Base-by-base conservation (phyloP, 805 yeast genomes). In the Kodamaea hsintzibuensis region DNA sequence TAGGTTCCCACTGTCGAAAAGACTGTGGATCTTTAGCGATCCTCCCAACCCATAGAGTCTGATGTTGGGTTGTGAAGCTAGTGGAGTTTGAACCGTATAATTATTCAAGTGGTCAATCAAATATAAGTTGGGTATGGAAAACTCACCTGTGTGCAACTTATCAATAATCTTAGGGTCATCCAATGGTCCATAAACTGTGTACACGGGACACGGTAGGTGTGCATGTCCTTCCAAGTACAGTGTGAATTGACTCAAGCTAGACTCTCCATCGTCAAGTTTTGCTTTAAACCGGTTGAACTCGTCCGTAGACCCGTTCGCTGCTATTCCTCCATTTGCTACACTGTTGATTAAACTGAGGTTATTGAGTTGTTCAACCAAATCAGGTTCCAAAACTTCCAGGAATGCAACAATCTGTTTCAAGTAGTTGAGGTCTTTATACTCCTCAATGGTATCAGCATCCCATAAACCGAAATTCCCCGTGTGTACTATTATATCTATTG, bases 1-100 rank as follows among this genome's bases (percentile, higher is more conserved):
- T 38, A 56, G 42, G 42, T 62, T 64, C 3, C 72, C 73, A 30
- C 64, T 64, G 60, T 86, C 89, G 62, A 89, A 87, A 50, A 88
- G 72, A 56, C 84, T 81, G 59, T 85, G 88, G 55, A 83, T 80
- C 19, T 87, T 82, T 40, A 87, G 65, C 2, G 87, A 79, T 1
- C 95, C 96, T 2, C 95, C 92, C 2, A 88, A 64, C 0, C 96
- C 96, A 51, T 85, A 77, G 17, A 88, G 67, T 39, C 86, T 76
- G 33, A 89, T 62, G 52, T 60, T 63, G 7, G 73, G 73, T 50
- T 74, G 76, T 35, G 75, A 67, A n/a, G 78, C 79, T 35, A 67
- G 63, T 2, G 65, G 62, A 1, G 82, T 70, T 19, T 70, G 69
- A 7, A 85, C 59, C 9, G 74, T 73, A 55, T 73, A 78, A 12